These are phyloP conservation scores for Chrysanthemum makinoi DNA, from an alignment of 129 eudicot species.

Conservation along the genomic window DNA sequence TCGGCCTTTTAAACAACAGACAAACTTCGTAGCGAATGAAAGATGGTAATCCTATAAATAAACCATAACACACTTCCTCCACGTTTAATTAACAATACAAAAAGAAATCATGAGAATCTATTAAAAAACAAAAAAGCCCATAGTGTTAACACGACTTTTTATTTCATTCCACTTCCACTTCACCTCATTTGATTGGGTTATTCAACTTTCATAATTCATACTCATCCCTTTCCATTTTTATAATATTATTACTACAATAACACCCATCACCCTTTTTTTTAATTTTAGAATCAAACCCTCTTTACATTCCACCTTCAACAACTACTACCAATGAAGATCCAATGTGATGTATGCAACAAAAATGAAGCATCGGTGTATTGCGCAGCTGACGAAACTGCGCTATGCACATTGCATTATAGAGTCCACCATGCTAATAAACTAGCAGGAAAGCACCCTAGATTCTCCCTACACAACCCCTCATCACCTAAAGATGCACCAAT, in stretches of 20 bases:
- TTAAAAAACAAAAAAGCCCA: slow-evolving; percentile 9
- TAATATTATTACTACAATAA: not conserved
- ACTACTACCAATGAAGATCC: slow-evolving; percentile 70
- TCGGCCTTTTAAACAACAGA: no score
- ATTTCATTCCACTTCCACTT: slow-evolving; percentile 16
- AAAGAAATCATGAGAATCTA: not conserved
- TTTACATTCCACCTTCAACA: slow-evolving; percentile 14
- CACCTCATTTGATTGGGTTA: slow-evolving; percentile 2
- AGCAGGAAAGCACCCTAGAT: slow-evolving; percentile 90
- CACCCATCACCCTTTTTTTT: slow-evolving; percentile 24
- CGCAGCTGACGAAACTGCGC: slow-evolving; percentile 82
- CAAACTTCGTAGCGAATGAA: no score
- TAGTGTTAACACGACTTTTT: slow-evolving; percentile 19
- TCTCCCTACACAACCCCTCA: slow-evolving; percentile 72
- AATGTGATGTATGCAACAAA: slow-evolving; percentile 80
- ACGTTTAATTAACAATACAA: no score
- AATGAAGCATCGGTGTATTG: slow-evolving; percentile 67
- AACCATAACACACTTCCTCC: no score
- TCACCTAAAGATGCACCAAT: slow-evolving; percentile 45
- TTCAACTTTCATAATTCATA: slow-evolving; percentile 18
- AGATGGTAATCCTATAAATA: no score
- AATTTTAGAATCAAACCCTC: slow-evolving; percentile 18
- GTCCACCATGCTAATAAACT: slow-evolving; percentile 97
- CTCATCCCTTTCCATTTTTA: slow-evolving; percentile 28
- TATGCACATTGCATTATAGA: slow-evolving; percentile 73